These are phyloP conservation scores for Phytophthora sojae DNA, from an alignment of 352 stramenopile species.

Conservation along the genomic window DNA sequence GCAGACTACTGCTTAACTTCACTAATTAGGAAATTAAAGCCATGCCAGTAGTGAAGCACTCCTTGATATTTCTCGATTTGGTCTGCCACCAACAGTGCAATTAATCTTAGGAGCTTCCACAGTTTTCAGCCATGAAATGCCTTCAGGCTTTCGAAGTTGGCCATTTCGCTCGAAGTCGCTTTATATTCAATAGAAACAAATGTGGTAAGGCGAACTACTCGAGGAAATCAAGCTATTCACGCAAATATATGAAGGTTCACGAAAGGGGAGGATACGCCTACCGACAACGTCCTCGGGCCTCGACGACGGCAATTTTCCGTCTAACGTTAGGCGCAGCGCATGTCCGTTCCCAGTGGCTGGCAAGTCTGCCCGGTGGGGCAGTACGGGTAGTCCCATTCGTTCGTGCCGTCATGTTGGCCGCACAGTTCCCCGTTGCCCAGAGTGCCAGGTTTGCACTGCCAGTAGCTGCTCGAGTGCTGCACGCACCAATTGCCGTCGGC, in stretches of 20 bases:
- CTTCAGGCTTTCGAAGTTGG: no score
- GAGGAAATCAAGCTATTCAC: not conserved
- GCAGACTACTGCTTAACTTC: no score
- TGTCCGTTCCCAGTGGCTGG: constrained; percentile 25
- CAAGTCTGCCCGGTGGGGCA: constrained; percentile 38
- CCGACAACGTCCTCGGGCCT: not conserved
- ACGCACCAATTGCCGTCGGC: constrained; percentile 24
- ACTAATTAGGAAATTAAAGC: no score
- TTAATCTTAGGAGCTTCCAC: no score
- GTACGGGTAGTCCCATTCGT: constrained; percentile 41
- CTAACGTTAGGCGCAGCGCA: constrained; percentile 25
- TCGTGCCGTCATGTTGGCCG: constrained; percentile 39
- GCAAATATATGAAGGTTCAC: not conserved
- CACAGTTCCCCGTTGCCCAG: constrained; percentile 37
- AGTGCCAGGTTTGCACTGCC: constrained; percentile 42
- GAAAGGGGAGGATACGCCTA: not conserved
- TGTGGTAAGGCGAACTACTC: no score
- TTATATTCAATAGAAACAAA: no score
- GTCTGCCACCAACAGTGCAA: no score
- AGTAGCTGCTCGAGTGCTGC: constrained; percentile 37
- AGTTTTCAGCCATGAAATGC: no score
- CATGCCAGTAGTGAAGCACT: no score
- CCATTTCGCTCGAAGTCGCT: no score
- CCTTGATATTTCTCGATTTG: no score
- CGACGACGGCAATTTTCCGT: constrained; percentile 18